Evolutionary conservation across 306 rosid genomes (phyloP), one percentile per base, ranked within the genome.

Genomic region (Bauhinia variegata): DNA sequence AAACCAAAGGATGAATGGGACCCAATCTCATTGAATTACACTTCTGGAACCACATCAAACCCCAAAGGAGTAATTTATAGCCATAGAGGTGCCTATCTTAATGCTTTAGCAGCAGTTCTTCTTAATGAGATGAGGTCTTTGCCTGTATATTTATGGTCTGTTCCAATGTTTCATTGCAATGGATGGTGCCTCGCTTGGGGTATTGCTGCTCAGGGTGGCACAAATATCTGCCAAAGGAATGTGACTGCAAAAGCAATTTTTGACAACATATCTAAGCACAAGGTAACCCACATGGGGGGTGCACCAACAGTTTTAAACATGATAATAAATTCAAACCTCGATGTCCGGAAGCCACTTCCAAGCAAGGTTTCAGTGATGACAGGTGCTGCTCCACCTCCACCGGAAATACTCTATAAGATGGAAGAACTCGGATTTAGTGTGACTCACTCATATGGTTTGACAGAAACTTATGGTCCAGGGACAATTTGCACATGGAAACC

Each of bases 111-210:
- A 17, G 49, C 72, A 6, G 52, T 74, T 47, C 80, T 87, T 66
- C 82, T 87, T 37, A 85, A 82, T 42, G 90, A 87, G 50, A 92
- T 92, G 95, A 11, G 11, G 46, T 84, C 95, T 19, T 47, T 59
- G 85, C 95, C 90, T 1, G 87, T 92, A 14, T 89, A 89, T 72
- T 61, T 92, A 33, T 92, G 97, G 96, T 72, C 76, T 46, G 97
- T 92, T 52, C 97, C 96, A 0, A 92, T 92, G 97, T 92, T 92
- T 71, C 97, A 92, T 77, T 92, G 96, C 78, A 92, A 92, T 55
- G 96, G 97, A 31, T 92, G 97, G 97, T 89, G 95, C 79, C 86
- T 92, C 73, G 70, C 92, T 43, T 92, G 96, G 97, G 80, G 70
- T 0, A 75, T 92, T 65, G 97, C 97, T 75, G 96, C 95, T 63